Evolutionary conservation across 75 land plant genomes (phyloP), one percentile per base, ranked within the genome.

Genomic region (Isoetes taiwanensis): DNA sequence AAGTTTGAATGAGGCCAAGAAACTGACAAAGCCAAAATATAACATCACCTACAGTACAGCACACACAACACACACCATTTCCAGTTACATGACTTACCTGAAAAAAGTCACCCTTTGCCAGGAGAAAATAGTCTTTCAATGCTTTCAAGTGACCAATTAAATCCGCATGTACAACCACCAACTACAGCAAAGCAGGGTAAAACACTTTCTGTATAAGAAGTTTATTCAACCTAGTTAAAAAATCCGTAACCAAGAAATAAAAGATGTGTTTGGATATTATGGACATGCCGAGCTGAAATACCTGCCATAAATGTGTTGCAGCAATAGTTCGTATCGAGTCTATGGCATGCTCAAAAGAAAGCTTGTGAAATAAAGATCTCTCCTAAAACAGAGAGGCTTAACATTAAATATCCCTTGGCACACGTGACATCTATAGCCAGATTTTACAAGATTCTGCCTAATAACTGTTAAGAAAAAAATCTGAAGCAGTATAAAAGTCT

Each of bases 281-380:
- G n/a, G n/a, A n/a, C 27, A 48, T 5, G 34, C 65, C 11, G 61
- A 60, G 14, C 23, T 43, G 14, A 30, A 52, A 61, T 40, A 90
- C 99, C 90, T 94, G 85, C 99, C 99, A 94, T 40, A 94, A 85
- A 84, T 88, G 99, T 55, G 72, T 82, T 8, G 99, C 99, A 43
- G 99, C 90, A 64, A 84, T 79, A 25, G 82, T 64, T 26, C 85
- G 81, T 50, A 88, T 82, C 4, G 90, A 81, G 63, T 77, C 83
- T 40, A 94, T 70, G 38, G 96, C 77, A 62, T 41, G 63, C 60
- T 88, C 96, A 76, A 94, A 88, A 52, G 88, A 81, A 66, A 85
- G 74, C 65, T 79, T 94, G 63, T 88, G 96, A 62, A 94, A 94
- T 41, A 83, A 83, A 11, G 96, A 72, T 54, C 81, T 74, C 32